Conservation (phyloP, 176 grass and related monocot genomes). For the Aegilops umbellulata region DNA sequence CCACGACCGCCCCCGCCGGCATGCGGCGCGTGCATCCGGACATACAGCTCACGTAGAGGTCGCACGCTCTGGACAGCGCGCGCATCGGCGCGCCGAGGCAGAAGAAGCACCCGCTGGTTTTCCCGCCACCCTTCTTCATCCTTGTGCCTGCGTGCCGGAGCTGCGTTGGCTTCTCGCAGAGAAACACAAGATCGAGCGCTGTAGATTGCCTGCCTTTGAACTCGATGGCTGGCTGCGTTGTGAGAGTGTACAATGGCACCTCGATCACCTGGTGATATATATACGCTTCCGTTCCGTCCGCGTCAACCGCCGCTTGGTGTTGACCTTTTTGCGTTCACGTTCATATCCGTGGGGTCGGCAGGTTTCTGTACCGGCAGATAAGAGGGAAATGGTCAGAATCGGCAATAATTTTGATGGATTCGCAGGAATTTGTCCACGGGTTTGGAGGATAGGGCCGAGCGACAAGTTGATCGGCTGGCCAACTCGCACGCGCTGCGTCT, state of each 20-base stretch:
- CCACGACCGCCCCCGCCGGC: constrained; percentile 1
- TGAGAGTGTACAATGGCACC: background rate
- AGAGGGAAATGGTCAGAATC: constrained; percentile 23
- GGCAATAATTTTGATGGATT: background rate
- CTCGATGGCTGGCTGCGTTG: background rate
- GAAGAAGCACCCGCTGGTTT: constrained; percentile 33
- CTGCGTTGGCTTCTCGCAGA: background rate
- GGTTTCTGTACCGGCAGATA: background rate
- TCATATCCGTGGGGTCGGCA: background rate
- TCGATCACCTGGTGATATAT: background rate
- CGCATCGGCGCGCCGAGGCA: constrained; percentile 43
- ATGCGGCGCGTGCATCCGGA: constrained; percentile 31
- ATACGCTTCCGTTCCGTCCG: background rate
- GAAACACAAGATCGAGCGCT: background rate
- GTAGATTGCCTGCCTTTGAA: background rate
- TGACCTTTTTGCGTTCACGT: background rate
- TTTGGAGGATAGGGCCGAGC: background rate
- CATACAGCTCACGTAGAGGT: constrained; percentile 65
- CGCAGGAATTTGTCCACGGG: background rate
- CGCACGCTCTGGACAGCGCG: constrained; percentile 53
- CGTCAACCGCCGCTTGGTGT: background rate
- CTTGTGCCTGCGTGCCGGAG: background rate
- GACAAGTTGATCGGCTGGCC: background rate
- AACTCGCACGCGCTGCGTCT: background rate
- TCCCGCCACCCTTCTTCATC: constrained; percentile 26